A percentile compares a stretch with the other conserved stretches of the same genome.
Evolutionary conservation across 805 yeast species (phyloP).

Genomic region (Yamadazyma insecticola): DNA sequence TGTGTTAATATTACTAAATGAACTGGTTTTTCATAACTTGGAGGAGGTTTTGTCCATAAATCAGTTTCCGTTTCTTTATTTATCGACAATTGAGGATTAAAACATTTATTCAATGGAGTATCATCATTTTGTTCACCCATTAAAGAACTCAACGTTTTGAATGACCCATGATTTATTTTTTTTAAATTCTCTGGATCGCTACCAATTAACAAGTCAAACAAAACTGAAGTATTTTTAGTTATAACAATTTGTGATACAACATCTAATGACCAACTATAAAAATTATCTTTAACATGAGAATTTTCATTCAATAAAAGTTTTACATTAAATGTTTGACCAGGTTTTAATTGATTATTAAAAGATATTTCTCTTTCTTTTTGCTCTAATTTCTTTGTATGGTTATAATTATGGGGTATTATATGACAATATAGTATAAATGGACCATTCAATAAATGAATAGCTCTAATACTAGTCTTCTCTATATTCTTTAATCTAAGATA

Average conservation of each 20-base stretch:
- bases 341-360: constrained; percentile 48
- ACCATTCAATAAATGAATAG: constrained; percentile 38
- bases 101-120: constrained; percentile 5
- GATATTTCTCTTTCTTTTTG: constrained; percentile 25
- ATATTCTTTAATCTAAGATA: constrained; percentile 36
- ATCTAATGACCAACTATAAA: constrained; percentile 35
- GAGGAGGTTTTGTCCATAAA: constrained; percentile 27
- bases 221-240: constrained; percentile 24
- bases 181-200: constrained; percentile 30
- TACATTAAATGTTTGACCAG: constrained; percentile 65
- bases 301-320: constrained; percentile 46
- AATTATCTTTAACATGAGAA: constrained; percentile 17
- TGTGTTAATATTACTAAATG: constrained; percentile 41
- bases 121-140: constrained; percentile 2
- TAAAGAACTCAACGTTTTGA: constrained; percentile 6
- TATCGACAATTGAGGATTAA: constrained; percentile 23
- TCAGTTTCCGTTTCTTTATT: constrained; percentile 23
- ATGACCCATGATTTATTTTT: constrained; percentile 23
- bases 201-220: constrained; percentile 35
- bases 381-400: constrained; percentile 18
- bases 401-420: constrained; percentile 34
- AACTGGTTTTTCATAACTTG: constrained; percentile 23
- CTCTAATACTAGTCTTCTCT: constrained; percentile 33
- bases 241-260: constrained; percentile 38
- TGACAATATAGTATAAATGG: constrained; percentile 43